phyloP scores from a whole-genome alignment of 1,139 yeast species.

The Taphrina flavorubra region DNA sequence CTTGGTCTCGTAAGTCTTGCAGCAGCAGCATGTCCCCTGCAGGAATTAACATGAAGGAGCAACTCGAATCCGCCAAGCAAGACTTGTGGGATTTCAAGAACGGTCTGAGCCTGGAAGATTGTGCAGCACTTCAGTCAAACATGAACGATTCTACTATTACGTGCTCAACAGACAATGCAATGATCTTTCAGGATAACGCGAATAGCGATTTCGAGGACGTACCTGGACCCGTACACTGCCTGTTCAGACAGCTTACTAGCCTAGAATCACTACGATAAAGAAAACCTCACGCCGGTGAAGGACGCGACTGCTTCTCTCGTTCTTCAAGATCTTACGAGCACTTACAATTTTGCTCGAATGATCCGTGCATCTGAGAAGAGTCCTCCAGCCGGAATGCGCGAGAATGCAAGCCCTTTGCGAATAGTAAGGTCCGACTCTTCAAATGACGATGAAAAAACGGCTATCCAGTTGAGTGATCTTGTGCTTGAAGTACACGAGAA shows the following conservation, averaged over 20 bases:
- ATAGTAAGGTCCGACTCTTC: not conserved
- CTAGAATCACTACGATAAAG: not conserved
- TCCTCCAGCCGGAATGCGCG: not conserved
- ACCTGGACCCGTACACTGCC: not conserved
- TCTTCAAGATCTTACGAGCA: not conserved
- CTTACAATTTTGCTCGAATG: not conserved
- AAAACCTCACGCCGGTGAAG: not conserved
- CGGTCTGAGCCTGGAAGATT: slow-evolving; percentile 3
- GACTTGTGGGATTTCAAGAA: slow-evolving; percentile 25
- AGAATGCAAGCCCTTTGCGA: not conserved
- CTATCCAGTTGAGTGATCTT: no score
- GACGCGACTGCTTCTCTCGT: not conserved
- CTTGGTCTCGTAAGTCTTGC: slow-evolving; percentile 9
- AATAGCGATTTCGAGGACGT: not conserved
- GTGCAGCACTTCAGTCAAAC: no score
- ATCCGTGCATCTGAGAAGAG: not conserved
- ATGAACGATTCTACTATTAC: not conserved
- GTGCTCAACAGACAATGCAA: not conserved
- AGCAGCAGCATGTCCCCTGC: no score
- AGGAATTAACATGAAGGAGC: not conserved
- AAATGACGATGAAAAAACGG: no score
- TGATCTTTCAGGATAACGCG: slow-evolving; percentile 1
- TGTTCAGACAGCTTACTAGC: no score
- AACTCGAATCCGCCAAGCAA: slow-evolving; percentile 30
- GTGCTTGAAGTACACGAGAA: no score